A percentile compares a stretch with the other conserved stretches of the same genome.
Evolutionary conservation across 2,329 filamentous ascomycete species (phyloP).

Genomic region (Penicillium sp.): DNA sequence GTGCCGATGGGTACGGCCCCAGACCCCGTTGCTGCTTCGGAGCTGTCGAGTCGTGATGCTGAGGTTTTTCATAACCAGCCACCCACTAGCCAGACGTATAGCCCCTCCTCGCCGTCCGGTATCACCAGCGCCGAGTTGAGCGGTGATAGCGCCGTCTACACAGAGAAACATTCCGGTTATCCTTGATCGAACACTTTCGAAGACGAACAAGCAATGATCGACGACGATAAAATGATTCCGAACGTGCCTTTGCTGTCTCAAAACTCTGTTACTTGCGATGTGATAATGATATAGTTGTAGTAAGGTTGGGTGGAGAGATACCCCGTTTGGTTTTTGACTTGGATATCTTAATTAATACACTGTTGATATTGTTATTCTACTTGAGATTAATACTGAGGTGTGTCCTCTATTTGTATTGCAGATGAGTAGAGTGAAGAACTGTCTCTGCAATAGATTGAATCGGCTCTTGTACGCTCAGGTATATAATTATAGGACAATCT

Average conservation of each 20-base stretch:
- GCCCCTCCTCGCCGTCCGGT: conserved; percentile 16
- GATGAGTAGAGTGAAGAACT: neutral
- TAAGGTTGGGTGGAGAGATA: conserved; percentile 14
- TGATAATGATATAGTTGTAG: conserved; percentile 5
- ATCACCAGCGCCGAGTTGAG: conserved; percentile 20
- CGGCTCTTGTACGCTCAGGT: conserved; percentile 15
- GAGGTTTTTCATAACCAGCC: conserved; percentile 28
- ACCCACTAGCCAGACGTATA: conserved; percentile 21
- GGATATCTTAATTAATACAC: neutral
- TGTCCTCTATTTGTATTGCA: too few species aligned
- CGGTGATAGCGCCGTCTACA: conserved; percentile 15
- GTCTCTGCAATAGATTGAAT: conserved; percentile 7
- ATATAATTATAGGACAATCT: conserved; percentile 28
- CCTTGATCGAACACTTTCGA: conserved; percentile 5
- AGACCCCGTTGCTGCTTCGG: conserved; percentile 15
- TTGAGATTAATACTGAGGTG: neutral
- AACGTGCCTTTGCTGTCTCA: neutral
- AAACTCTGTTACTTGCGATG: neutral
- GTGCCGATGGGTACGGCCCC: conserved; percentile 26
- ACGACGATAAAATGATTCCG: neutral
- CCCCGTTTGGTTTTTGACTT: neutral
- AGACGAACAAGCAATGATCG: neutral
- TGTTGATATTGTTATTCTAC: conserved; percentile 1
- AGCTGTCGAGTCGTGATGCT: conserved; percentile 26
- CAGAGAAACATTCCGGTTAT: conserved; percentile 8